Conservation (phyloP, 257 asterid species). For the Primulina eburnea region DNA sequence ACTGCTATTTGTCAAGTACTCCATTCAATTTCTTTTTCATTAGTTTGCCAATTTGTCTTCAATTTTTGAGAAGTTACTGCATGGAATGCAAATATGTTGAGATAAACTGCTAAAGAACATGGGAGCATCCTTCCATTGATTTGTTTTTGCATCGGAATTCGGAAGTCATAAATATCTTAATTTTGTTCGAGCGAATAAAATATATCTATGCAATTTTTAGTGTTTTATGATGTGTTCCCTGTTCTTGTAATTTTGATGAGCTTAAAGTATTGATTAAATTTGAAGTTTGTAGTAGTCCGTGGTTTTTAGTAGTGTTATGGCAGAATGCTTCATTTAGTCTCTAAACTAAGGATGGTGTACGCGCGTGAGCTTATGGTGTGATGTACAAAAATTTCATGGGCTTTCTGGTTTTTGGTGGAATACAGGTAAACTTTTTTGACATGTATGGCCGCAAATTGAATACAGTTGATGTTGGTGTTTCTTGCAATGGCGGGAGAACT, state of each 20-base stretch:
- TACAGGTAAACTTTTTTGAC: conserved; percentile 81
- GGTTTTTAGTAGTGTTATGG: not conserved
- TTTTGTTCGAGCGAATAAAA: too few relatives aligned
- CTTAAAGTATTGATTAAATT: not conserved
- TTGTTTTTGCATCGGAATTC: not conserved
- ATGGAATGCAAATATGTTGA: not conserved
- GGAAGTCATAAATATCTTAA: not conserved
- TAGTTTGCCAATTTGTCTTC: not conserved
- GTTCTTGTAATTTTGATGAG: not conserved
- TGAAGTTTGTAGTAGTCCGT: not conserved
- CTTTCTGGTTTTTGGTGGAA: conserved; percentile 25
- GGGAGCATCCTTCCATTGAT: not conserved
- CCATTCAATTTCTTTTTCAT: not conserved
- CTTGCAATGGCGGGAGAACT: conserved; percentile 71
- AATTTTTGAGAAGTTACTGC: not conserved
- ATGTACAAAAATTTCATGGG: conserved; percentile 11
- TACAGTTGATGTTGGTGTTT: conserved; percentile 80
- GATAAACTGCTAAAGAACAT: not conserved
- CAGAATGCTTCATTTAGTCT: not conserved
- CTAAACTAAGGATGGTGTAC: not conserved
- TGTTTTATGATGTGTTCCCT: not conserved
- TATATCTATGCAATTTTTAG: not conserved
- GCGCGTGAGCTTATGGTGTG: conserved; percentile 17
- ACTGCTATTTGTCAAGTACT: not conserved
- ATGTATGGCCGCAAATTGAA: conserved; percentile 86